Base-by-base conservation (phyloP, 2,329 filamentous ascomycete genomes). In the Cercospora sp. region DNA sequence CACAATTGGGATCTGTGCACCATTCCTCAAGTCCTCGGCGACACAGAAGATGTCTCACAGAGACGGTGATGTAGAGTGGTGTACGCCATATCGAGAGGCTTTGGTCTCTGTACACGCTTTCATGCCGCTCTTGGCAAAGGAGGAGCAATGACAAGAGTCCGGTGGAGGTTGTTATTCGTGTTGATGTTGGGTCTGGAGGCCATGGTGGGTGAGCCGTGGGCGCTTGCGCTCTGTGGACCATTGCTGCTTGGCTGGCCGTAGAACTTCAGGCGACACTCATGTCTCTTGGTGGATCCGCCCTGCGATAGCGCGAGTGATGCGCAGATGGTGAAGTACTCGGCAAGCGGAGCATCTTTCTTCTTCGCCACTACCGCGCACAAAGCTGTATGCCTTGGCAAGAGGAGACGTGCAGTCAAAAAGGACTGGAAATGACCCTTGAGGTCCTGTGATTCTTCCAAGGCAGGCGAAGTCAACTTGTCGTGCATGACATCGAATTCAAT, bases 281-380 rank as follows among this genome's bases (percentile, higher is more conserved):
- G 42, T 20, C 42, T 20, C 10, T 0, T 20, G 18, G 2, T 12
- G 18, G 3, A 6, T 20, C n/a, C n/a, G n/a, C 18, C 9, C 42
- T 45, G 42, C n/a, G 18, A 20, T 12, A 30, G 20, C 6, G 5
- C 51, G 33, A 60, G 59, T 53, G 82, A 80, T 66, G 82, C 82
- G 58, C 80, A 81, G 67, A 84, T 71, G 16, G 71, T 69, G 57
- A 87, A 79, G 76, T 86, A 87, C 9, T 79, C 74, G 58, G 83
- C 79, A 42, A 87, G 78, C 55, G 82, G 79, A 26, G 84, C 80
- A 33, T 81, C 78, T 23, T 78, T 76, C 69, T 83, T 82, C 72
- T 84, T 30, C 83, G 63, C 83, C 75, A 55, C 82, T 78, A 72
- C 87, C 85, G 59, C 85, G 82, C 59, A 86, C 79, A 68, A 82